phyloP scores from a whole-genome alignment of 257 asterid species.

The Solanum appendiculatum region DNA sequence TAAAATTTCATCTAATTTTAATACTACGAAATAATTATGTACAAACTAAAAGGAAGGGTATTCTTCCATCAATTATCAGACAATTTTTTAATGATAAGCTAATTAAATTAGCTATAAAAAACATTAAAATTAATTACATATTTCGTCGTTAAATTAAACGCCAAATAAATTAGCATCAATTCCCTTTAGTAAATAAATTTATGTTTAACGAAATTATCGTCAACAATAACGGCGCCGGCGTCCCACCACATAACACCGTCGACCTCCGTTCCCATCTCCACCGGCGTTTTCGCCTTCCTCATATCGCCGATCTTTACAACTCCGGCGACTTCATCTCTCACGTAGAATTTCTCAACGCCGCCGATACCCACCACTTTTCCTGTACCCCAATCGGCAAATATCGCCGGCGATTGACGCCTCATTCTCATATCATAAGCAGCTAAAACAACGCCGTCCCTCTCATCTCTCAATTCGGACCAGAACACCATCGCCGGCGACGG shows the following conservation, averaged over 20 bases:
- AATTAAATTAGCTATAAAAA: neutral
- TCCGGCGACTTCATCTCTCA: conserved; percentile 51
- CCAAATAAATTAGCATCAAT: neutral
- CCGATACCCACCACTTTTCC: neutral
- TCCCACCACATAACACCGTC: conserved; percentile 66
- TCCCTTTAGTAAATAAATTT: neutral
- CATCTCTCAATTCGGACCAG: conserved; percentile 30
- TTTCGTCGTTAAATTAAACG: neutral
- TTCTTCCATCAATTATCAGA: neutral
- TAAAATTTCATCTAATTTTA: neutral
- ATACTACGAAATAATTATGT: neutral
- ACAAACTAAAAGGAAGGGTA: neutral
- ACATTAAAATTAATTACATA: neutral
- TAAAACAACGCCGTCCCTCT: conserved; percentile 36
- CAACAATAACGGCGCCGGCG: conserved; percentile 65
- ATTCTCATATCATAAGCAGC: conserved; percentile 62
- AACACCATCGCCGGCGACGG: conserved; percentile 12
- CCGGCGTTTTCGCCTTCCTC: conserved; percentile 54
- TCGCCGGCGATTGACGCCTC: conserved; percentile 36
- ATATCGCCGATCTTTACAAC: conserved; percentile 68
- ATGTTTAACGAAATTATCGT: conserved; percentile 15
- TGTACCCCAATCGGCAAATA: conserved; percentile 37
- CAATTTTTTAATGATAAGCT: neutral
- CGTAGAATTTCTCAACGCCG: conserved; percentile 35
- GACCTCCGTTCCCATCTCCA: conserved; percentile 25